Evolutionary conservation across 2,329 filamentous ascomycete genomes (phyloP), one percentile per base, ranked within the genome.

Genomic region (Alternaria alternata): DNA sequence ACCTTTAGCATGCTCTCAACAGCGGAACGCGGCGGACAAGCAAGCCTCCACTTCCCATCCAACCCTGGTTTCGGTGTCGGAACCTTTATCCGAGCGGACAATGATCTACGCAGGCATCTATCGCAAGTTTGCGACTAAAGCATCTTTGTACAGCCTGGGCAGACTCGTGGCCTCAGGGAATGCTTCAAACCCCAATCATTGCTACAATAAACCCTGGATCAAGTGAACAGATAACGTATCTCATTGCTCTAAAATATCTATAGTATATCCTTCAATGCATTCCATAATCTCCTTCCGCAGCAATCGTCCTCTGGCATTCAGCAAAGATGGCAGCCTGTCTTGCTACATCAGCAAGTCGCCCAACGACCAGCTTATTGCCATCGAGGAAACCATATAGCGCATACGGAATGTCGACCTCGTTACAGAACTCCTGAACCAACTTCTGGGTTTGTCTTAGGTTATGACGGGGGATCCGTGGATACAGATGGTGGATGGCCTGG

Each of bases 401-500:
- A 78, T 91, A 91, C 3, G 85, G 85, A 44, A 91, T 88, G 5
- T 81, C 81, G 1, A 87, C 87, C 26, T 90, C 87, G n/a, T 84
- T 76, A 72, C 87, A 90, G 67, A 90, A 91, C 43, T 87, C 84
- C 68, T 81, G 83, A 1, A 90, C 87, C 43, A 89, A 73, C 59
- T 76, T 80, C 77, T 91, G 89, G 3, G 85, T 83, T 63, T 81
- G 79, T 53, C 89, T 82, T 9, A 91, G 78, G 73, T 91, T 91
- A 75, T 91, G 89, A 24, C 89, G 79, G 1, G 89, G 89, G 54
- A 91, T 82, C 5, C 89, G 83, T 3, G 89, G 89, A 70, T 88
- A 91, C 11, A 91, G 76, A 66, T 92, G 89, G 75, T 92, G 89
- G 2, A 91, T 85, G 7, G 86, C 88, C 76, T 91, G 89, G 78